Percentiles rank a stretch among this genome's conserved stretches.
Conservation (phyloP, 83 land plant species). For the Larix sibirica region DNA sequence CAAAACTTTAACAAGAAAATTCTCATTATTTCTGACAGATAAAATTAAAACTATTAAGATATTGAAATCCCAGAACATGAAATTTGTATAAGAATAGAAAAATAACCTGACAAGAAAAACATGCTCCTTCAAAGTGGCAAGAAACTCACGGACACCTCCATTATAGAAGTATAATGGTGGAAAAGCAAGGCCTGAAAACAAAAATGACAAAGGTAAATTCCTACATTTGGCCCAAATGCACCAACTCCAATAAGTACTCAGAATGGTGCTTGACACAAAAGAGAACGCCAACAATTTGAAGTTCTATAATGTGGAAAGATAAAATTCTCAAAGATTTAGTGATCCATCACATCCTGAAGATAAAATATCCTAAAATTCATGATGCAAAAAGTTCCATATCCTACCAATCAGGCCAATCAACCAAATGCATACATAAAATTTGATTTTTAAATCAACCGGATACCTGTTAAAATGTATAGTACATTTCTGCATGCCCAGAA, state of each 20-base stretch:
- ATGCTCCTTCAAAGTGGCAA: constrained; percentile 81
- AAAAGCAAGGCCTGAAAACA: constrained; percentile 81
- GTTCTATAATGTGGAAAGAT: neutral
- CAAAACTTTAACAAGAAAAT: neutral
- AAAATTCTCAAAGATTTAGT: neutral
- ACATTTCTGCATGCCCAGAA: neutral
- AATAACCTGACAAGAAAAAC: constrained; percentile 82
- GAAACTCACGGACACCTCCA: constrained; percentile 94
- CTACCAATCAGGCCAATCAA: neutral
- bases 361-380: neutral
- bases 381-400: neutral
- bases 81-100: neutral
- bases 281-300: neutral
- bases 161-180: constrained; percentile 95
- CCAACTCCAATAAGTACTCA: neutral
- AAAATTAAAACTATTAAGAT: neutral
- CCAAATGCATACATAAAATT: constrained; percentile 7
- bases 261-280: neutral
- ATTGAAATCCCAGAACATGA: neutral
- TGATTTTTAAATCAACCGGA: neutral
- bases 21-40: neutral
- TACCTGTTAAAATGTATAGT: neutral
- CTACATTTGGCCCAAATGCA: neutral
- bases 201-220: neutral
- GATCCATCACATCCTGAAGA: neutral